These are phyloP conservation scores for Eruca vesicaria DNA, from an alignment of 441 rosid species.

Conservation along the genomic window DNA sequence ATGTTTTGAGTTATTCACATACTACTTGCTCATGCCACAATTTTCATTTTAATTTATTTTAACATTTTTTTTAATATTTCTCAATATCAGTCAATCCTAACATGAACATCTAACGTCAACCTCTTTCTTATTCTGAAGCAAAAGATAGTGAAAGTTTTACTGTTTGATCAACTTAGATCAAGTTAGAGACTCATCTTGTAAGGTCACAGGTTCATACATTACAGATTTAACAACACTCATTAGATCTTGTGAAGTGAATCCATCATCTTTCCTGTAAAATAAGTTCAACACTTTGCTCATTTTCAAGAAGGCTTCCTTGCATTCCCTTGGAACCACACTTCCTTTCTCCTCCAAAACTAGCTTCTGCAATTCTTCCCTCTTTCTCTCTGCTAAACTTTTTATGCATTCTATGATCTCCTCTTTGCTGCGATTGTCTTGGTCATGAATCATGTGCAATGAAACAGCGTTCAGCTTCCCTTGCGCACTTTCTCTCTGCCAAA, in stretches of 20 bases:
- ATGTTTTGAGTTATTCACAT: not conserved
- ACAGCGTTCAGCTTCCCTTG: slow-evolving; percentile 74
- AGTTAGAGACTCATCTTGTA: slow-evolving; percentile 14
- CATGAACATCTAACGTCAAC: no score
- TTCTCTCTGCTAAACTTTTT: slow-evolving; percentile 28
- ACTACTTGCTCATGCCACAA: not conserved
- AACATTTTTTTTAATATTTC: not conserved
- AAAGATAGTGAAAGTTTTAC: not conserved
- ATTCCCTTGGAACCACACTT: slow-evolving; percentile 56
- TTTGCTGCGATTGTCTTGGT: slow-evolving; percentile 30
- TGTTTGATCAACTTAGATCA: not conserved
- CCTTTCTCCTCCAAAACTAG: slow-evolving; percentile 54
- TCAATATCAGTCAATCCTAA: not conserved
- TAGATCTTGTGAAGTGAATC: slow-evolving; percentile 62
- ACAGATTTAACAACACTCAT: slow-evolving; percentile 48
- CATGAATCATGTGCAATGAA: slow-evolving; percentile 50
- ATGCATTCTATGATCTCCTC: slow-evolving; percentile 42
- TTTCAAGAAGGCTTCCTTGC: slow-evolving; percentile 76
- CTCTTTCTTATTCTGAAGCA: not conserved
- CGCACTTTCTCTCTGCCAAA: slow-evolving; percentile 61
- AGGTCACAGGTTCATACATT: slow-evolving; percentile 43
- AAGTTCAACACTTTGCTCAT: slow-evolving; percentile 69
- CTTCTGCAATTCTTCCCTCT: slow-evolving; percentile 51
- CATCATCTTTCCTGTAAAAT: slow-evolving; percentile 76
- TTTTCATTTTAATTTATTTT: not conserved